Base-by-base conservation (phyloP, 225 moss, liverwort and hornwort genomes). In the Bryum argenteum region DNA sequence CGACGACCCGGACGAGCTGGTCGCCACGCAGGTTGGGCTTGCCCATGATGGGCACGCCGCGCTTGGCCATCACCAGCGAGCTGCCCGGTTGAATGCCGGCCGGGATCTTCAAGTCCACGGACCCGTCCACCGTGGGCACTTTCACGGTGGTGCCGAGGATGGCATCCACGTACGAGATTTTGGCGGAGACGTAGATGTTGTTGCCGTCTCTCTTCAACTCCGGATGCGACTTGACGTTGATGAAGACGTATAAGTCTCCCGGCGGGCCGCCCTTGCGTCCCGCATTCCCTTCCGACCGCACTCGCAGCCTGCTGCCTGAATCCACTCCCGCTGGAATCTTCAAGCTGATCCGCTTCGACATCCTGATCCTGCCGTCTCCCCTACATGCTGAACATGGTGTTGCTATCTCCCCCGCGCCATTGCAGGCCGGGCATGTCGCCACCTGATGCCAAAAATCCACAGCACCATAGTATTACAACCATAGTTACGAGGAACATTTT, bases 241-340 rank as follows among this genome's bases (percentile, higher is more conserved):
- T 88, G 74, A 96, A 96, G 11, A 96, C 91, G 64, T 96, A 96
- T 0, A 96, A 71, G 77, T 96, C 96, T 11, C 96, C 96, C 0
- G 96, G 93, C 16, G 96, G 93, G 13, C 96, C 96, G 54, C 96
- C 89, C 20, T 84, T 83, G 61, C 93, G 80, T 5, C 96, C 96
- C 15, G 93, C 91, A 45, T 93, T 96, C 11, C 96, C 96, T 66
- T 96, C 96, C 0, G 93, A 91, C 20, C 96, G 80, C 23, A 96
- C 93, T 19, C 96, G 82, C 5, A 96, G 85, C 44, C 96, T 82
- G 60, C 96, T 96, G 6, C 96, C 91, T 0, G 93, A 80, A 67
- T 96, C 96, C n/a, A 96, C 96, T 23, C 96, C 96, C 21, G 96
- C 91, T 67, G 96, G 96, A 37, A 96, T 90, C 78, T 96, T 96